A percentile compares a stretch with the other conserved stretches of the same genome.
Conservation (phyloP, 2,329 filamentous ascomycete species). For the Beauveria scarabaeidicola region DNA sequence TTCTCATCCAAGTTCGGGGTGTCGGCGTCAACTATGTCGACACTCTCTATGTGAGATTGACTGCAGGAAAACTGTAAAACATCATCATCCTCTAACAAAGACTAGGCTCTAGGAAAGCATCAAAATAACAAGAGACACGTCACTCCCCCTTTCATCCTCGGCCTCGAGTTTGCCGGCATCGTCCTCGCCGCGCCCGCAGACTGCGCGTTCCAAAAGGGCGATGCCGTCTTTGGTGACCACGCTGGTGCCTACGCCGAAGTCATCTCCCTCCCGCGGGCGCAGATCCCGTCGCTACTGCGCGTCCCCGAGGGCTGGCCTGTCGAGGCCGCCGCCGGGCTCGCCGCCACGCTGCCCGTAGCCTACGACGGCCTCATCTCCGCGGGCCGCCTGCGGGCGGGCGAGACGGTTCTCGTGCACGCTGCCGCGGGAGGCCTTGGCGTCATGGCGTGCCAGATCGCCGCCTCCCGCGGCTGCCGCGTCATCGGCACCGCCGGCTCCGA, state of each 20-base stretch:
- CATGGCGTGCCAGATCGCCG: conserved; percentile 48
- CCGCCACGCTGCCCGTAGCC: conserved; percentile 43
- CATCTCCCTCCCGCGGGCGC: conserved; percentile 31
- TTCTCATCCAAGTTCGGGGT: conserved; percentile 36
- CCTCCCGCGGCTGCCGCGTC: conserved; percentile 42
- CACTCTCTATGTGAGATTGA: conserved; percentile 39
- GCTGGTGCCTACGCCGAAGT: conserved; percentile 45
- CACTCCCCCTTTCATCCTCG: conserved; percentile 48
- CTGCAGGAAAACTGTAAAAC: neutral
- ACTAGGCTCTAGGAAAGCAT: conserved; percentile 43
- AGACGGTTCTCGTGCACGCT: conserved; percentile 46
- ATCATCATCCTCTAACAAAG: neutral
- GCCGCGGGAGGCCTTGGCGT: conserved; percentile 47
- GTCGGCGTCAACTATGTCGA: conserved; percentile 53
- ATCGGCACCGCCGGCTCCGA: conserved; percentile 42
- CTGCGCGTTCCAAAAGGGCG: conserved; percentile 33
- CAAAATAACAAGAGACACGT: conserved; percentile 52
- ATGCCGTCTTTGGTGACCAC: conserved; percentile 44
- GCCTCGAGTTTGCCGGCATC: conserved; percentile 52
- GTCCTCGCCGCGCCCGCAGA: conserved; percentile 30
- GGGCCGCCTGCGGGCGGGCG: conserved; percentile 32
- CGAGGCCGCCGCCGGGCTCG: conserved; percentile 43
- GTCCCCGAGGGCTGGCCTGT: conserved; percentile 38
- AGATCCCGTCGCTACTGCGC: conserved; percentile 24
- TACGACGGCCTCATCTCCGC: conserved; percentile 40